Evolutionary conservation across 257 asterid genomes (phyloP).

Genomic region (Solanum commersonii): DNA sequence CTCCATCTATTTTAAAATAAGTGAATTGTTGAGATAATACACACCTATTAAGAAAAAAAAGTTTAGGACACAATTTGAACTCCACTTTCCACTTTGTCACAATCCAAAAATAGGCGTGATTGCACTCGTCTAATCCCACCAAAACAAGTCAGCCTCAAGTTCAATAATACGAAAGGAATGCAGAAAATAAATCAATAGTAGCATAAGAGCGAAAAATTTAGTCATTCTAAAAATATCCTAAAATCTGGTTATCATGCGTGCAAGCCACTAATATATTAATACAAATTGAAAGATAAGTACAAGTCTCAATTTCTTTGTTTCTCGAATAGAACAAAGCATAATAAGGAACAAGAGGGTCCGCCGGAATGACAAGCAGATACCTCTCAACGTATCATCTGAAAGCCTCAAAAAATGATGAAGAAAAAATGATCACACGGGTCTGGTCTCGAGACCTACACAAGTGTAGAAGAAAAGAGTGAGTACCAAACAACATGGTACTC

Average conservation of each 20-base stretch:
- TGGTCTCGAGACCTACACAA: not conserved
- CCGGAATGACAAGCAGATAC: accelerated
- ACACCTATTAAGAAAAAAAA: not conserved
- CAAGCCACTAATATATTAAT: not conserved
- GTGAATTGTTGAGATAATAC: not conserved
- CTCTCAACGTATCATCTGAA: too few relatives aligned
- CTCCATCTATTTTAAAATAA: not conserved
- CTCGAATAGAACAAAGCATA: not conserved
- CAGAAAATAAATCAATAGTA: not conserved
- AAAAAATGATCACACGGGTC: not conserved
- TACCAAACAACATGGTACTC: too few relatives aligned
- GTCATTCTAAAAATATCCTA: not conserved
- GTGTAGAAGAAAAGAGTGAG: not conserved
- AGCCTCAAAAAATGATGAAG: not conserved
- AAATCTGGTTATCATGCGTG: not conserved
- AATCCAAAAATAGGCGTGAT: too few relatives aligned
- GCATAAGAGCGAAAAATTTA: not conserved
- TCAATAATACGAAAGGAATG: not conserved
- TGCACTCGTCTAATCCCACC: not conserved
- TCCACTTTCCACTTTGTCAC: not conserved
- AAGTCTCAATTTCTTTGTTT: not conserved
- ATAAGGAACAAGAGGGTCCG: not conserved
- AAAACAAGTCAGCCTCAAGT: not conserved
- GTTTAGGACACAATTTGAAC: not conserved
- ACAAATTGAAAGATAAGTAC: not conserved